A percentile compares a stretch with the other conserved stretches of the same genome.
These are phyloP conservation scores for Aspergillus unguis DNA, from an alignment of 2,329 filamentous ascomycete genomes.

Conservation along the genomic window DNA sequence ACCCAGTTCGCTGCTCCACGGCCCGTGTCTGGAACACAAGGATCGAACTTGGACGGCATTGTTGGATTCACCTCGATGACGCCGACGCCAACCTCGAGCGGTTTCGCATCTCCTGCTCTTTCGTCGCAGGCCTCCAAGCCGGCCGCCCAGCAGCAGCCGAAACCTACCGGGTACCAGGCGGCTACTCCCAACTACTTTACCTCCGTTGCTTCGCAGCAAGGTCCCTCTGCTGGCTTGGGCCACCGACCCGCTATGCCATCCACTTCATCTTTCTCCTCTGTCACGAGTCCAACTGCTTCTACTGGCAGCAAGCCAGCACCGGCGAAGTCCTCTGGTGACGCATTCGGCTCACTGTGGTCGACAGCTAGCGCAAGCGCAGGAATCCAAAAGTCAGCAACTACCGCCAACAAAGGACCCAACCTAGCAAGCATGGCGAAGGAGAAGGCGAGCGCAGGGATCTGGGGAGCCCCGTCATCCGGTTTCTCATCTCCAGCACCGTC, in stretches of 20 bases:
- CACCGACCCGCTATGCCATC: conserved; percentile 34
- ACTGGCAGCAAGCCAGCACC: conserved; percentile 48
- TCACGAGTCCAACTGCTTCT: conserved; percentile 35
- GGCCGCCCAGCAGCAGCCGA: conserved; percentile 44
- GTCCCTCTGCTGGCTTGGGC: conserved; percentile 26
- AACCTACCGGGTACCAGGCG: conserved; percentile 67
- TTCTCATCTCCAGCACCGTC: conserved; percentile 49
- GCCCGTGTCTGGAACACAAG: conserved; percentile 78
- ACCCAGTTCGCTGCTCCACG: conserved; percentile 78
- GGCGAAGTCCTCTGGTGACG: conserved; percentile 63
- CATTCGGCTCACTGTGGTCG: conserved; percentile 82
- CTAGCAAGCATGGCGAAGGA: conserved; percentile 96
- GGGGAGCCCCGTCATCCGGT: conserved; percentile 68
- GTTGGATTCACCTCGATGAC: conserved; percentile 77
- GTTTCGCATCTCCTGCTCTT: conserved; percentile 57
- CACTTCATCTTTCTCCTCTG: conserved; percentile 37
- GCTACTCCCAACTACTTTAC: conserved; percentile 92
- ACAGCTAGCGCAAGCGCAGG: conserved; percentile 65
- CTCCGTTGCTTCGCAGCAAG: conserved; percentile 51
- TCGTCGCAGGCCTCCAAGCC: conserved; percentile 37
- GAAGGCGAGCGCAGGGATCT: conserved; percentile 91
- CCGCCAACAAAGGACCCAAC: conserved; percentile 65
- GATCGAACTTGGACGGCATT: conserved; percentile 75
- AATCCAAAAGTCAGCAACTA: conserved; percentile 68
- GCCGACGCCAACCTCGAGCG: conserved; percentile 58